Conservation (phyloP, 2,329 filamentous ascomycete species). For the Ascomycota sp. region DNA sequence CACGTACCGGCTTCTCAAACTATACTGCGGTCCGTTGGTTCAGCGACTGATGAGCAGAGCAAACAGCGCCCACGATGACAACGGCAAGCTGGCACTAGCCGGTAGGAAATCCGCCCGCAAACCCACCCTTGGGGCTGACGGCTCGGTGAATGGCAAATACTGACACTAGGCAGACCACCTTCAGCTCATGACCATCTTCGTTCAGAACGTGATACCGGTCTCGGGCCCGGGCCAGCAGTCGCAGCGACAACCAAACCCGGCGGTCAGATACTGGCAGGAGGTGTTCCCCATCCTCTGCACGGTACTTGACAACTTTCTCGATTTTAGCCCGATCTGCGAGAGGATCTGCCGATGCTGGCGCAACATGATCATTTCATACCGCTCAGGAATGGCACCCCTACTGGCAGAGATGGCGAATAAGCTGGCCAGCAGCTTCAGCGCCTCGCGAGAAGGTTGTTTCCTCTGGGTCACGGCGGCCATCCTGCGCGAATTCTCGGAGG, state of each 20-base stretch:
- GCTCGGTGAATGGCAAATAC: background rate
- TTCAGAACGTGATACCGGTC: slow-evolving; percentile 57
- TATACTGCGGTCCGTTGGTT: slow-evolving; percentile 84
- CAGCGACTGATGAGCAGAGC: slow-evolving; percentile 71
- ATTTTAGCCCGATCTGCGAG: slow-evolving; percentile 77
- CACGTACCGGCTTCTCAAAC: slow-evolving; percentile 67
- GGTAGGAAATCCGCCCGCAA: slow-evolving; percentile 27
- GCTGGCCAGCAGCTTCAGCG: slow-evolving; percentile 65
- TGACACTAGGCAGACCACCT: slow-evolving; percentile 48
- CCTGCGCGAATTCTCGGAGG: slow-evolving; percentile 84
- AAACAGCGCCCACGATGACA: slow-evolving; percentile 63
- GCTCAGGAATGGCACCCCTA: slow-evolving; percentile 70
- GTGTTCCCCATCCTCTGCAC: slow-evolving; percentile 75
- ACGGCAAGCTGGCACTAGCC: slow-evolving; percentile 69
- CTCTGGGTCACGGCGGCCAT: slow-evolving; percentile 96
- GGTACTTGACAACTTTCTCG: slow-evolving; percentile 71
- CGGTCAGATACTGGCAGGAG: slow-evolving; percentile 90
- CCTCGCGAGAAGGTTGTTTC: slow-evolving; percentile 85
- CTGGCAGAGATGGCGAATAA: slow-evolving; percentile 75
- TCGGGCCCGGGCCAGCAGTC: slow-evolving; percentile 47
- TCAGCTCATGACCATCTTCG: slow-evolving; percentile 78
- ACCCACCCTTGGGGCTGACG: background rate
- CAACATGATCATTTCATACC: slow-evolving; percentile 90
- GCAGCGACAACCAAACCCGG: too few species aligned
- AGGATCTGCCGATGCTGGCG: slow-evolving; percentile 89